A percentile compares a stretch with the other conserved stretches of the same genome.
These are phyloP conservation scores for Penicillium verrucosum DNA, from an alignment of 2,329 filamentous ascomycete species.

Conservation along the genomic window DNA sequence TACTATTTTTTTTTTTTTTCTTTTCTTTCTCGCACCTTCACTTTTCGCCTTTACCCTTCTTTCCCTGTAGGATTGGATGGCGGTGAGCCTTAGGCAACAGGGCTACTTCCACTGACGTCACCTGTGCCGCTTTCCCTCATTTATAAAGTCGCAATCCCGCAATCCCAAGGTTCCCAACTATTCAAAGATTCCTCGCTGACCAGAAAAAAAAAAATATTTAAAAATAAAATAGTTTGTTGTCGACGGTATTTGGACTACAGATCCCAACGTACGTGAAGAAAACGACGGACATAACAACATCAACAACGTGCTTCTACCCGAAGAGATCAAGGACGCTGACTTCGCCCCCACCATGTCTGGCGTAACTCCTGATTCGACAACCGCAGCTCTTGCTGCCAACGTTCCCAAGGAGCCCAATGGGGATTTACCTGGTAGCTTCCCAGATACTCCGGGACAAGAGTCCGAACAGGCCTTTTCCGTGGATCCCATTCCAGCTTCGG, in stretches of 20 bases:
- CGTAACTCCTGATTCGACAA: conserved; percentile 67
- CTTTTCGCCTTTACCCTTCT: not conserved
- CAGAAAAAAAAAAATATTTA: not conserved
- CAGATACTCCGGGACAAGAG: conserved; percentile 63
- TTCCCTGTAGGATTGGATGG: conserved; percentile 11
- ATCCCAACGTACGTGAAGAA: conserved; percentile 76
- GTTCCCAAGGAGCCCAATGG: conserved; percentile 57
- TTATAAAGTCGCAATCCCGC: conserved; percentile 17
- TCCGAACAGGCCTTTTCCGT: conserved; percentile 45
- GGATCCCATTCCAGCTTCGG: conserved; percentile 58
- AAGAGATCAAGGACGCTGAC: conserved; percentile 56
- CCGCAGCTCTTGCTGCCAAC: conserved; percentile 54
- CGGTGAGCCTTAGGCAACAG: conserved; percentile 22
- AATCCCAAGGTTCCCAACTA: not conserved
- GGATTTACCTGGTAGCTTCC: conserved; percentile 64
- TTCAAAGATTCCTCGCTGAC: conserved; percentile 9
- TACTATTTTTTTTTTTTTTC: not conserved
- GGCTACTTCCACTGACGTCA: conserved; percentile 21
- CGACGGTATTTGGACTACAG: conserved; percentile 84
- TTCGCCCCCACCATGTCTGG: conserved; percentile 51
- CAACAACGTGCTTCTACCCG: conserved; percentile 84
- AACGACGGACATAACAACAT: conserved; percentile 78
- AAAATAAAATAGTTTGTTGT: conserved; percentile 72
- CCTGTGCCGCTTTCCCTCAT: conserved; percentile 11
- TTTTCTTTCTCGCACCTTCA: not conserved